These are phyloP conservation scores for Leucosporidium creatinivorum DNA, from an alignment of 768 basidiomycete species.

Conservation along the genomic window DNA sequence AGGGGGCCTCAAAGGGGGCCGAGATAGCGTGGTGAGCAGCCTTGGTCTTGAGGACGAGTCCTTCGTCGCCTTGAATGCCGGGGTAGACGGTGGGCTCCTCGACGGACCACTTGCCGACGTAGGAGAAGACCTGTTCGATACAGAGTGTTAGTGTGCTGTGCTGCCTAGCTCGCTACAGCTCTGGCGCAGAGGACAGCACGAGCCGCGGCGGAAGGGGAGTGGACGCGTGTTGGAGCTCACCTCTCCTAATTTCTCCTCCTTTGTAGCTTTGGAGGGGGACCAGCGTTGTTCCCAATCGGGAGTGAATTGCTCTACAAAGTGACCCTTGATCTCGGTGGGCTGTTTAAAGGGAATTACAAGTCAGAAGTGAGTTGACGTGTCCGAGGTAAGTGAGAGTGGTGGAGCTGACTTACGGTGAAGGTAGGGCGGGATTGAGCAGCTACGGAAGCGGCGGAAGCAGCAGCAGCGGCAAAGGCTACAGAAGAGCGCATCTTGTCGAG, in stretches of 20 bases:
- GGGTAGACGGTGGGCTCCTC: conserved; percentile 68
- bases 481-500: not conserved
- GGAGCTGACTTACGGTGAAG: conserved; percentile 18
- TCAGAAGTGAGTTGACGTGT: not conserved
- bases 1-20: conserved; percentile 67
- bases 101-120: conserved; percentile 95
- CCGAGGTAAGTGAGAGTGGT: not conserved
- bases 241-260: conserved; percentile 94
- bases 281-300: conserved; percentile 77
- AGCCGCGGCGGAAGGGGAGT: not conserved
- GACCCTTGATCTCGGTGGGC: conserved; percentile 25
- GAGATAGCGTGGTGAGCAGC: conserved; percentile 99
- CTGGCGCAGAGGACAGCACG: not conserved
- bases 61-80: conserved; percentile 75
- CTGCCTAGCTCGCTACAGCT: not conserved
- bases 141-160: not conserved
- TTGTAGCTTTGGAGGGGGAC: conserved; percentile 94
- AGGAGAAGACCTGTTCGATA: conserved; percentile 56
- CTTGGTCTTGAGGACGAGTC: conserved; percentile 54
- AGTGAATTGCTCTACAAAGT: conserved; percentile 92
- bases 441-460: conserved; percentile 11
- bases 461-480: conserved; percentile 9
- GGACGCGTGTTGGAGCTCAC: conserved; percentile 41
- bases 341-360: not conserved
- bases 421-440: conserved; percentile 17